Evolutionary conservation across 2,329 filamentous ascomycete genomes (phyloP).

Genomic region (Sclerotinia trifoliorum): DNA sequence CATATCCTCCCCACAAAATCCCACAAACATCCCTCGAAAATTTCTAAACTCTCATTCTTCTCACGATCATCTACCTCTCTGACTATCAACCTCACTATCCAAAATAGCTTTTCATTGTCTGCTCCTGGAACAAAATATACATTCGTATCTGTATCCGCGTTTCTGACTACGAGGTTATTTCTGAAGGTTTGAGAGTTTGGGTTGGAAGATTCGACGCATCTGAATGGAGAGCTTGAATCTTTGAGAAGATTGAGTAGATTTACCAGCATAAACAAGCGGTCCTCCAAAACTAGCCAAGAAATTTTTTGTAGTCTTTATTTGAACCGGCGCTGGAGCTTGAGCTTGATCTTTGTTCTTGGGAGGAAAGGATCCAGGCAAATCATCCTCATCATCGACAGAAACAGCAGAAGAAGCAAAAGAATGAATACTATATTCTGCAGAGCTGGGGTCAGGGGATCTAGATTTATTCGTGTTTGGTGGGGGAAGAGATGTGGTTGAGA

Average conservation of each 20-base stretch:
- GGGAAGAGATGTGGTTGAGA: background rate
- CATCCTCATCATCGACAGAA: background rate
- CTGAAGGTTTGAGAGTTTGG: background rate
- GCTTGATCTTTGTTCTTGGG: no score
- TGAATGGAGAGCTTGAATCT: no score
- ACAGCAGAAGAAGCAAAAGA: conserved; percentile 9
- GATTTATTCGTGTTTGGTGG: background rate
- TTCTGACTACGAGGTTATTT: background rate
- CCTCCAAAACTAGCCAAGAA: no score
- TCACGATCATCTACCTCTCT: background rate
- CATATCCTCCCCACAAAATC: no score
- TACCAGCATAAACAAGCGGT: background rate
- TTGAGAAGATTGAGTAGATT: background rate
- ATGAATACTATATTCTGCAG: conserved; percentile 15
- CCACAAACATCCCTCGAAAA: no score
- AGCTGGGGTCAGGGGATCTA: background rate
- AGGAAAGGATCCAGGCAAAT: no score
- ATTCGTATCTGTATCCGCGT: background rate
- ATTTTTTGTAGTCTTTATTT: background rate
- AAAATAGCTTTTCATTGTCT: background rate
- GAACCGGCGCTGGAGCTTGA: no score
- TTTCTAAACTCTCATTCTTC: no score
- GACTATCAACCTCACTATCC: background rate
- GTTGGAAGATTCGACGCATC: rapidly evolving
- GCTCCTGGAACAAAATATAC: conserved; percentile 1